Conservation (phyloP, 345 rosid genomes). For the Rhodamnia rubescens region DNA sequence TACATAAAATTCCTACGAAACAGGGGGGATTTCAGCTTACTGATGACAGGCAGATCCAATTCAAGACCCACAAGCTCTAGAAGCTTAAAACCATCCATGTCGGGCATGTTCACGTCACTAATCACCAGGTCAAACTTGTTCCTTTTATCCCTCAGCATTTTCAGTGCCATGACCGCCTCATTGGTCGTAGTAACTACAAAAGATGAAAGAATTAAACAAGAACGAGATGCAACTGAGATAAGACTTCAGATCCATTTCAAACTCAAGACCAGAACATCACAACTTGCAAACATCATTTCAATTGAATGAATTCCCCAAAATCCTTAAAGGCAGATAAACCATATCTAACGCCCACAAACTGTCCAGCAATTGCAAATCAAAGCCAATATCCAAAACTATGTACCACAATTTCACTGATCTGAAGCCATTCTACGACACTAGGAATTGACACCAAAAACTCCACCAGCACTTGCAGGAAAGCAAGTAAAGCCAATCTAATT, state of each 20-base stretch:
- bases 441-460: neutral
- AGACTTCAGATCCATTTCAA: neutral
- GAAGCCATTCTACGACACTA: neutral
- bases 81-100: constrained; percentile 47
- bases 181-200: constrained; percentile 27
- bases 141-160: constrained; percentile 27
- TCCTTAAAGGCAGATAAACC: neutral
- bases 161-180: constrained; percentile 16
- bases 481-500: neutral
- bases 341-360: neutral
- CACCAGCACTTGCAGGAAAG: neutral
- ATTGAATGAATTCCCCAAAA: neutral
- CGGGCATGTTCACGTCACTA: constrained; percentile 45
- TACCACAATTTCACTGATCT: neutral
- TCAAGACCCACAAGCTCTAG: constrained; percentile 42
- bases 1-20: neutral
- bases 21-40: constrained; percentile 15
- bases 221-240: neutral
- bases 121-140: constrained; percentile 29
- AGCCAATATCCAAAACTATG: neutral
- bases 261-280: neutral
- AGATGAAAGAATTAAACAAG: neutral
- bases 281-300: neutral
- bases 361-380: neutral
- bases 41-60: constrained; percentile 47